Evolutionary conservation across 1,284 basidiomycete genomes (phyloP).

Genomic region (Cutaneotrichosporon sp.): DNA sequence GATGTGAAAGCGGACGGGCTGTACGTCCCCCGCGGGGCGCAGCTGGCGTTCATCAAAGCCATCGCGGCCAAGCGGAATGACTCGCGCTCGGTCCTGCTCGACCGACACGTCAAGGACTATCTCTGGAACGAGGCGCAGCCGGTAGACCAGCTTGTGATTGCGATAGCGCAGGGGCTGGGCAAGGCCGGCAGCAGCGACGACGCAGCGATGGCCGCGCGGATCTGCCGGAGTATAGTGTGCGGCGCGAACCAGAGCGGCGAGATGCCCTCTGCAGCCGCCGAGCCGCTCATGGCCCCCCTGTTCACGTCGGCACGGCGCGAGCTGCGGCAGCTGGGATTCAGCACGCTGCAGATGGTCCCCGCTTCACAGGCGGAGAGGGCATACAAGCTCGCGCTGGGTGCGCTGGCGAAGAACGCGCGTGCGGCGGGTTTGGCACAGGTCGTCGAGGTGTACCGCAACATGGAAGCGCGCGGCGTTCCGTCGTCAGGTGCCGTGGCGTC

Average conservation of each 20-base stretch:
- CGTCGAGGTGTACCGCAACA: constrained; percentile 24
- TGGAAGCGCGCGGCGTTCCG: constrained; percentile 15
- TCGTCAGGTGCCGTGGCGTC: constrained; percentile 14
- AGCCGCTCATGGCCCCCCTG: constrained; percentile 18
- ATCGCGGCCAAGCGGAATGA: constrained; percentile 17
- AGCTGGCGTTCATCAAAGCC: constrained; percentile 26
- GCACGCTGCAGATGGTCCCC: constrained; percentile 3
- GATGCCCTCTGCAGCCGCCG: constrained; percentile 9
- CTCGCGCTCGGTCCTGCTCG: constrained; percentile 32
- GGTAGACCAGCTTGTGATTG: constrained; percentile 16
- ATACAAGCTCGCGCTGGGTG: constrained; percentile 20
- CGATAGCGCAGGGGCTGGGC: constrained; percentile 27
- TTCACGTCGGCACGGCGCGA: constrained; percentile 12
- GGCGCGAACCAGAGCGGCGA: no score
- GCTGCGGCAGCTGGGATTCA: constrained; percentile 14
- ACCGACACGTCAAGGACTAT: constrained; percentile 40
- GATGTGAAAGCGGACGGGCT: constrained; percentile 34
- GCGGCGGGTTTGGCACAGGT: constrained; percentile 17
- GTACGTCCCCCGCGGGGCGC: constrained; percentile 12
- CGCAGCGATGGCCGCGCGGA: constrained; percentile 25
- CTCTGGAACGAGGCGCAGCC: constrained; percentile 20
- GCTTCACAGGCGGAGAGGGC: not conserved
- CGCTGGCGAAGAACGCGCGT: constrained; percentile 10
- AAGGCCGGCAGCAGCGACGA: constrained; percentile 16
- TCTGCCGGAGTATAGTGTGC: constrained; percentile 19